phyloP scores from a whole-genome alignment of 2,329 filamentous ascomycete species.

The Fusarium cicatricum region DNA sequence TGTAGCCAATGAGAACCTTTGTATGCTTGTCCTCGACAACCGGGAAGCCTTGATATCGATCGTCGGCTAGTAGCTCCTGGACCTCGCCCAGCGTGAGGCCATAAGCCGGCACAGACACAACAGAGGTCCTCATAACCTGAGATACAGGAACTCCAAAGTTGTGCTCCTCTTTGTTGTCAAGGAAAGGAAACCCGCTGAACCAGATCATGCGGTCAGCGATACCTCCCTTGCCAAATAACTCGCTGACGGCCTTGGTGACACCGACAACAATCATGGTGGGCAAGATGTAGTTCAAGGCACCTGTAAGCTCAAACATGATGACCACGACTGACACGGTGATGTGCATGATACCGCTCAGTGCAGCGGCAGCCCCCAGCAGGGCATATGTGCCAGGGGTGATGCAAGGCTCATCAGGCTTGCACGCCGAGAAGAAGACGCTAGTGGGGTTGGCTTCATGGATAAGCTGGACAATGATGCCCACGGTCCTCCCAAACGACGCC shows the following conservation, averaged over 20 bases:
- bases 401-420: conserved; percentile 89
- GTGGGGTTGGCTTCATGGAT: conserved; percentile 84
- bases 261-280: conserved; percentile 99
- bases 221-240: conserved; percentile 92
- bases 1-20: conserved; percentile 85
- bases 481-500: conserved; percentile 88
- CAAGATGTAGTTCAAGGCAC: conserved; percentile 95
- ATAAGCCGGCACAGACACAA: conserved; percentile 76
- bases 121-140: conserved; percentile 82
- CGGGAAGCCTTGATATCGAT: conserved; percentile 91
- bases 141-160: conserved; percentile 95
- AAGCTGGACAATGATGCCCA: conserved; percentile 94
- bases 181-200: conserved; percentile 96
- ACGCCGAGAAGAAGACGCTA: conserved; percentile 86
- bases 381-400: conserved; percentile 98
- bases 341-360: conserved; percentile 97
- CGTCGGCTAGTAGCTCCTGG: conserved; percentile 78
- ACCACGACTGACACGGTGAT: conserved; percentile 96
- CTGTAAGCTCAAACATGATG: conserved; percentile 99
- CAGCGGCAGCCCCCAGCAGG: conserved; percentile 90
- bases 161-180: conserved; percentile 97
- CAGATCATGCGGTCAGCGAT: conserved; percentile 99
- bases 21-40: conserved; percentile 78
- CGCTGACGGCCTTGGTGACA: conserved; percentile 91
- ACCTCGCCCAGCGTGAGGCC: conserved; percentile 80